Evolutionary conservation across 164 flowering plant species (phyloP).

Genomic region (Umbilicus rupestris): DNA sequence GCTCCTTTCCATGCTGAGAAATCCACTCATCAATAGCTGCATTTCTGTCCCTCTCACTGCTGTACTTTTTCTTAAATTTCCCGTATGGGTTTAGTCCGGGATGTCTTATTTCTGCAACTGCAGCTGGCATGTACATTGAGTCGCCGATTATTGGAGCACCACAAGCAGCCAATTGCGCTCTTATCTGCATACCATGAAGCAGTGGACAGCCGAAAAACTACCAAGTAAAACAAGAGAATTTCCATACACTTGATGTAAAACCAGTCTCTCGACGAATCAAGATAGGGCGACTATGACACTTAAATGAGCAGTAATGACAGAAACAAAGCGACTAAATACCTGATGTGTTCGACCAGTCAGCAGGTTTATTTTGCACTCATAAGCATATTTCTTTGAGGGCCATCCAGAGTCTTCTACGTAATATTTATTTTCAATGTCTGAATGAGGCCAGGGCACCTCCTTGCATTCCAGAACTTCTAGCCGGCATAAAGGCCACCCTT

Average conservation of each 20-base stretch:
- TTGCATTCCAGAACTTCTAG: conserved; percentile 86
- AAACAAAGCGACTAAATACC: conserved; percentile 25
- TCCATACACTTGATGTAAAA: too few species aligned
- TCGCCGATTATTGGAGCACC: conserved; percentile 95
- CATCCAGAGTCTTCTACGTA: conserved; percentile 64
- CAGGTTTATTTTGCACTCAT: conserved; percentile 82
- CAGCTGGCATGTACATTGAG: conserved; percentile 90
- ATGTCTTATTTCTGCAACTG: conserved; percentile 40
- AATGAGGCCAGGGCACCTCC: conserved; percentile 75
- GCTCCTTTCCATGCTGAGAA: conserved; percentile 80
- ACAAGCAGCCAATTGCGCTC: conserved; percentile 86
- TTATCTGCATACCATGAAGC: conserved; percentile 34
- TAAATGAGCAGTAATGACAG: neutral
- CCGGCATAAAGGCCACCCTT: conserved; percentile 74
- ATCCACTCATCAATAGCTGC: conserved; percentile 55
- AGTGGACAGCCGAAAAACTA: neutral
- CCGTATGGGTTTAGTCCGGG: conserved; percentile 72
- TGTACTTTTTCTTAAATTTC: conserved; percentile 23
- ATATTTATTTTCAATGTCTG: conserved; percentile 36
- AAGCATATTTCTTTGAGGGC: conserved; percentile 64
- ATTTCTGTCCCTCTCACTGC: conserved; percentile 32
- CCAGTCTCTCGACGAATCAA: neutral
- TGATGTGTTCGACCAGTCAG: conserved; percentile 94
- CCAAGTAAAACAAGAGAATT: neutral
- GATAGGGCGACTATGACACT: neutral